Evolutionary conservation across 306 rosid species (phyloP), one percentile per base, ranked within the genome.

Genomic region (Cucumis cinereus): DNA sequence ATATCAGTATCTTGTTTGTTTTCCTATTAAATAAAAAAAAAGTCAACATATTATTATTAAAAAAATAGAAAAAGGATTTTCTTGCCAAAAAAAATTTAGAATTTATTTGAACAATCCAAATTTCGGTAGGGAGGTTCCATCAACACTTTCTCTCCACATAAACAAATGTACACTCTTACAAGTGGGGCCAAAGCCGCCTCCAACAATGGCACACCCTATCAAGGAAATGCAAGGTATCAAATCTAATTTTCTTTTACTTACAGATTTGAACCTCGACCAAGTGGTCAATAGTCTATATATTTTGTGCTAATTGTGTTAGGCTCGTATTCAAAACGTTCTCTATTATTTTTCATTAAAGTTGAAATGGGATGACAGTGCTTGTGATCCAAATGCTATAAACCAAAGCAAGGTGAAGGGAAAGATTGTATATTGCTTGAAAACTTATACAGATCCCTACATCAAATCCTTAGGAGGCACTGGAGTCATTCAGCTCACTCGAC

Each of bases 161-260:
- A 84, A 76, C 80, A 82, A 66, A 90, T 87, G 97, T 85, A 87
- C 69, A 86, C 94, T 14, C 82, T 93, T 72, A 88, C 78, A 19
- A 87, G 82, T 78, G 98, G 98, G 50, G 59, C 69, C 49, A 89
- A 72, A 77, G 96, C 96, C 43, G 96, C 96, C 43, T 64, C 73
- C 14, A 90, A 88, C 73, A 0, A 0, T n/a, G 83, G 33, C 26
- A 58, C 55, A 59, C 74, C 80, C 4, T 10, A 0, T 57, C 85
- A 53, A 11, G 91, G 97, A 56, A 84, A 78, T 83, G 79, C 90
- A 4, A 85, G 93, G 98, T 87, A 68, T n/a, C 53, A 53, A 35
- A 45, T 45, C 12, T 41, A 8, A 3, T 30, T 28, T 30, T 30
- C 35, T 30, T 30, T 41, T 0, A 8, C 11, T 41, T 41, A 41